These are phyloP conservation scores for Cryphonectria japonica DNA, from an alignment of 2,329 filamentous ascomycete species.

Conservation along the genomic window DNA sequence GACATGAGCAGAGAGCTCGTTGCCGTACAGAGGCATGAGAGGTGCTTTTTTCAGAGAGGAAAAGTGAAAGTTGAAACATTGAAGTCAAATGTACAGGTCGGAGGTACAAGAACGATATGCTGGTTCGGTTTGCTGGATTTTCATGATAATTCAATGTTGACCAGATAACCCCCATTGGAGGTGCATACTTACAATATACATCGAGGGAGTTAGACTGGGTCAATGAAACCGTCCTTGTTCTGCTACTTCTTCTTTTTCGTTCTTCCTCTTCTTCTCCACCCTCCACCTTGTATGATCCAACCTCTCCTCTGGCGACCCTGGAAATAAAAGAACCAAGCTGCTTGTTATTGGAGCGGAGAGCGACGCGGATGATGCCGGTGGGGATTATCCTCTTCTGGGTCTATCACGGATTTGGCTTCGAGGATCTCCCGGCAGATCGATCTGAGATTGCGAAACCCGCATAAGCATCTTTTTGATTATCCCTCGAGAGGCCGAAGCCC, in stretches of 20 bases:
- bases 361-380: constrained; percentile 3
- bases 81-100: background rate
- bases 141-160: too few relatives aligned
- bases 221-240: background rate
- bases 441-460: constrained; percentile 16
- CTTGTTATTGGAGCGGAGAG: background rate
- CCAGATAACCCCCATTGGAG: too few relatives aligned
- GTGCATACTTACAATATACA: too few relatives aligned
- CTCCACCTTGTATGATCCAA: background rate
- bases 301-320: background rate
- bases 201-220: too few relatives aligned
- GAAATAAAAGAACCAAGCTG: background rate
- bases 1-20: background rate
- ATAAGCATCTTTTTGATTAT: constrained; percentile 13
- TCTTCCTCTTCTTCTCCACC: background rate
- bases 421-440: constrained; percentile 17
- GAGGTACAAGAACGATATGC: background rate
- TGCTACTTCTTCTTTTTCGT: background rate
- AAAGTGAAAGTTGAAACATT: background rate
- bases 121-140: background rate
- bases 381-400: background rate
- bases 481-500: background rate
- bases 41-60: background rate
- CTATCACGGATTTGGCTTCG: background rate
- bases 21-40: background rate